phyloP scores from a whole-genome alignment of 768 basidiomycete species.

The Trametes meyenii region DNA sequence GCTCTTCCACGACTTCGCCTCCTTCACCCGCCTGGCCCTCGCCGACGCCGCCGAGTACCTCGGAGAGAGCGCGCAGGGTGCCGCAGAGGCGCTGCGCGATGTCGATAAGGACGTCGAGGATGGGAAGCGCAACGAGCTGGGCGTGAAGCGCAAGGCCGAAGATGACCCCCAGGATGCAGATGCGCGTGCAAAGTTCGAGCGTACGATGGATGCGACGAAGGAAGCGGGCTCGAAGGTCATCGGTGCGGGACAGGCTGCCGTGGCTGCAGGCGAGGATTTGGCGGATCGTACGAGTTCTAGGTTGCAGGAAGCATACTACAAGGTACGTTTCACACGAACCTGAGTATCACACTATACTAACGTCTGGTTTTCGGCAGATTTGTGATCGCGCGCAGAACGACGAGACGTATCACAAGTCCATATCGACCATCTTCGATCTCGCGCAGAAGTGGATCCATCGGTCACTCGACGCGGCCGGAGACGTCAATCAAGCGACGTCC shows the following conservation, averaged over 20 bases:
- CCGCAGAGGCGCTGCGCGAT: constrained; percentile 55
- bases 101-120: constrained; percentile 61
- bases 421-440: constrained; percentile 59
- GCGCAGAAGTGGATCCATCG: constrained; percentile 59
- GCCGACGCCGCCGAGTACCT: constrained; percentile 68
- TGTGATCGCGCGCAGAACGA: constrained; percentile 67
- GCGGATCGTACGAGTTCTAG: constrained; percentile 44
- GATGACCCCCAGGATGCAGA: constrained; percentile 47
- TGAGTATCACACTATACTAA: not conserved
- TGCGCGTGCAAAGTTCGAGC: constrained; percentile 58
- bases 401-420: constrained; percentile 55
- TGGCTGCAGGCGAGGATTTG: constrained; percentile 46
- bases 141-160: constrained; percentile 52
- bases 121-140: constrained; percentile 60
- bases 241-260: constrained; percentile 50
- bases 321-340: constrained; percentile 41
- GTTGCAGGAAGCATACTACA: constrained; percentile 54
- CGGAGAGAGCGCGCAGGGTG: constrained; percentile 50
- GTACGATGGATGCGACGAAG: constrained; percentile 68
- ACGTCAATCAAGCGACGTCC: constrained; percentile 45
- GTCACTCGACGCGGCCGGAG: constrained; percentile 52
- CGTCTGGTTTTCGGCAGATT: constrained; percentile 44
- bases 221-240: constrained; percentile 59
- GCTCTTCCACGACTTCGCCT: constrained; percentile 63
- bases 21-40: constrained; percentile 62